Base-by-base conservation (phyloP, 2,329 filamentous ascomycete species). In the Seiridium unicorne region DNA sequence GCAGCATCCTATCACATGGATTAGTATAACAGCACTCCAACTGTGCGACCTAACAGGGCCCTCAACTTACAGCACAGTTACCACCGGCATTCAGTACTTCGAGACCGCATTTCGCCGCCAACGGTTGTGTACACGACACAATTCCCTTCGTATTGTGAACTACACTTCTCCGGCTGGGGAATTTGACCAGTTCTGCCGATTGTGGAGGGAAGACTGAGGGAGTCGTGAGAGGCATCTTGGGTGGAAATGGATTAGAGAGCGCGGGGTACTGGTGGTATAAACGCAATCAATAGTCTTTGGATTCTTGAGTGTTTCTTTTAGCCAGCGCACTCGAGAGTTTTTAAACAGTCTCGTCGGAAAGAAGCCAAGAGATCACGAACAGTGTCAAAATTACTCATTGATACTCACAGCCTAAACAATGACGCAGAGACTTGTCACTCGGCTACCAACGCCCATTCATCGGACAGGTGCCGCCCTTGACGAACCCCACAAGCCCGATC, bases 61-160 rank as follows among this genome's bases (percentile, higher is more conserved):
- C 18, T 35, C 8, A 1, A 82, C 89, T 76, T 82, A 96, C 92
- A 66, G 93, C 95, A 63, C 92, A 93, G 79, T 98, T 99, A 58
- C 95, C 95, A 60, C 95, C 95, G 53, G 90, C 88, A 60, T 88
- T 85, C n/a, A 99, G 79, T 44, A 98, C 83, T 60, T 90, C 87
- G 57, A 97, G 85, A 31, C 95, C 95, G 62, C 93, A 96, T 76
- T 91, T 91, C 32, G 91, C 90, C 5, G 95, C 95, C 59, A 98
- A 80, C 11, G 95, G 93, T 74, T 98, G 94, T 1, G 92, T 91
- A 72, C 90, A 96, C 9, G 93, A 85, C 53, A 98, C 91, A 60
- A 98, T 97, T 51, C 93, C 94, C 69, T 93, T 89, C 4, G 91
- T 93, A 73, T 92, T 97, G 73, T 98, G 93, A 10, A 98, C 92